Evolutionary conservation across 345 rosid species (phyloP), one percentile per base, ranked within the genome.

Genomic region (Erysimum cheiranthoides): DNA sequence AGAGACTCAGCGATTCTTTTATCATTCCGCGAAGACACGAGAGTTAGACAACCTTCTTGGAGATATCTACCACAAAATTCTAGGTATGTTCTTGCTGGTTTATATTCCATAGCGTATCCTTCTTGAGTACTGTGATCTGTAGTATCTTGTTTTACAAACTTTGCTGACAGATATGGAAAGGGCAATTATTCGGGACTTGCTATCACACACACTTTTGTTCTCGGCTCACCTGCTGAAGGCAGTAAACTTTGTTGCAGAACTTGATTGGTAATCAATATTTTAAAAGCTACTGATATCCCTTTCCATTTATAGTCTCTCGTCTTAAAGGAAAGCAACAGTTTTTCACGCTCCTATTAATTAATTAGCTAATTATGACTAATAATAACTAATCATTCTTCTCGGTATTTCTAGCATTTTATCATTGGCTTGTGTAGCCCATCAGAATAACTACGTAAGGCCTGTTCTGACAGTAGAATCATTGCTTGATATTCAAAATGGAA

Each of bases 391-490:
- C 11, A 54, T 65, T 59, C 49, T 64, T 49, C 63, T 65, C 35
- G 57, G 54, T 40, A 74, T 74, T 32, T 67, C 49, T 82, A 94
- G 97, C 86, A 71, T 90, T 78, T 64, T 94, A 84, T 90, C 98
- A 16, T 56, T 94, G 85, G 90, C 97, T 38, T 78, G 85, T 71
- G 92, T 92, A 51, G 97, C 98, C 77, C 93, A 81, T 78, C 97
- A 92, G 70, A 90, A 92, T 88, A 87, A 94, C 75, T 94, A 88
- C n/a, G 88, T 88, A 46, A 86, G 97, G 81, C 98, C 98, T 70
- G 82, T 82, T 73, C 85, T 94, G 81, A 92, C 97, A 34, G 79
- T 31, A 46, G 96, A 94, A 68, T 64, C 89, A 34, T 64, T 79
- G 76, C 92, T 94, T 71, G 90, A 90, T 73, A 88, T 94, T 79